Evolutionary conservation across 1,284 basidiomycete species (phyloP).

Genomic region (Tremellales sp.): DNA sequence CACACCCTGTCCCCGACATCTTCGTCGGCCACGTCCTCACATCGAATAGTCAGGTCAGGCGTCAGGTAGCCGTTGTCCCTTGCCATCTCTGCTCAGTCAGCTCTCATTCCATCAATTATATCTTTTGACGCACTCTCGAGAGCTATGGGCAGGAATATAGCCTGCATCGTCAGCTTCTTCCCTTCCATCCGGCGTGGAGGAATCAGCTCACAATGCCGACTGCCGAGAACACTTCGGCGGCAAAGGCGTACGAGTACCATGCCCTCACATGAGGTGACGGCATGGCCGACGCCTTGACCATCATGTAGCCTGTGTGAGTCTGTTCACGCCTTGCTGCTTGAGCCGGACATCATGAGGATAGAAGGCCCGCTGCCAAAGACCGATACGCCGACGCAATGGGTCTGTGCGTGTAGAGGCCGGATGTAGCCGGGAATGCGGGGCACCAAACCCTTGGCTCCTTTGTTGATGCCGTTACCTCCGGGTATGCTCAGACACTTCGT

Average conservation of each 20-base stretch:
- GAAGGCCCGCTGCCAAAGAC: too few species aligned
- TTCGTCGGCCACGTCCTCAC: constrained; percentile 2
- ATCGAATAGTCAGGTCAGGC: constrained; percentile 20
- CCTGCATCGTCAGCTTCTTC: constrained; percentile 14
- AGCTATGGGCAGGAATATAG: constrained; percentile 47
- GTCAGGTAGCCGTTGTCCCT: constrained; percentile 38
- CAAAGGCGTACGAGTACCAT: constrained; percentile 47
- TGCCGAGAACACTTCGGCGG: constrained; percentile 44
- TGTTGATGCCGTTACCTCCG: too few species aligned
- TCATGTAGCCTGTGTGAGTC: too few species aligned
- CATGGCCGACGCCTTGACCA: too few species aligned
- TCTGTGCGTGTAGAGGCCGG: too few species aligned
- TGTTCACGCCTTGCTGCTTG: too few species aligned
- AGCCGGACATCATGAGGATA: too few species aligned
- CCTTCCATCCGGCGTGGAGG: background rate
- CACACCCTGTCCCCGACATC: constrained; percentile 21
- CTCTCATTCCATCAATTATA: background rate
- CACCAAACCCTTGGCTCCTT: too few species aligned
- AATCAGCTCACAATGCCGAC: constrained; percentile 30
- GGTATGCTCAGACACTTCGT: too few species aligned
- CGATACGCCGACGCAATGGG: too few species aligned
- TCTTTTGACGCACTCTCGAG: constrained; percentile 35
- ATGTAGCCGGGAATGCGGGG: too few species aligned
- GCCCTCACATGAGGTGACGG: constrained; percentile 37
- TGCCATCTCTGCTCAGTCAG: constrained; percentile 36